Evolutionary conservation across 2,329 filamentous ascomycete genomes (phyloP).

Genomic region (Rutstroemia sp.): DNA sequence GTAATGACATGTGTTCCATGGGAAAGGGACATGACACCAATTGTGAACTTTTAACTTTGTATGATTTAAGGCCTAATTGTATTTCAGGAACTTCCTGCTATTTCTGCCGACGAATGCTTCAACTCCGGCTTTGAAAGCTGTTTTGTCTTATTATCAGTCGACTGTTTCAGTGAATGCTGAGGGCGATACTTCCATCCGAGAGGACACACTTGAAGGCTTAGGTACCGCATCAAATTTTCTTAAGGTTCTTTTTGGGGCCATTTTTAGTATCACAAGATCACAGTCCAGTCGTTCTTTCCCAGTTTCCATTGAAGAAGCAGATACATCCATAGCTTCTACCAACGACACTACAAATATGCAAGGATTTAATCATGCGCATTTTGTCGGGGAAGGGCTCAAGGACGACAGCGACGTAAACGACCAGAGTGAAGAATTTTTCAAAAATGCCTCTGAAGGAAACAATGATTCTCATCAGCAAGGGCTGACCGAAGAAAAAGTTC

Average conservation of each 20-base stretch:
- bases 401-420: background rate
- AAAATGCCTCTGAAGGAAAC: background rate
- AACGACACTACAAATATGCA: constrained; percentile 11
- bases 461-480: constrained; percentile 4
- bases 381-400: constrained; percentile 11
- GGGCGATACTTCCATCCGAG: constrained; percentile 87
- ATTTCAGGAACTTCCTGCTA: constrained; percentile 75
- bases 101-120: constrained; percentile 67
- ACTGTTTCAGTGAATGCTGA: constrained; percentile 86
- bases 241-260: constrained; percentile 67
- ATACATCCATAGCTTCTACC: background rate
- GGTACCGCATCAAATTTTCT: constrained; percentile 74
- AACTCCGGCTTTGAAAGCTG: constrained; percentile 66
- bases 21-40: background rate
- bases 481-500: constrained; percentile 12
- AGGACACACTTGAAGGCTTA: constrained; percentile 86
- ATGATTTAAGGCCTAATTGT: background rate
- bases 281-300: constrained; percentile 21
- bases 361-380: constrained; percentile 11
- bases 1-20: background rate
- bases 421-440: constrained; percentile 1
- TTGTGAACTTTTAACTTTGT: background rate
- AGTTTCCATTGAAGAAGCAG: constrained; percentile 5
- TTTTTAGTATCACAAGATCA: constrained; percentile 55
- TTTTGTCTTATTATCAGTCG: constrained; percentile 85